Evolutionary conservation across 108 stramenopile genomes (phyloP).

Genomic region (Cylindrotheca closterium): DNA sequence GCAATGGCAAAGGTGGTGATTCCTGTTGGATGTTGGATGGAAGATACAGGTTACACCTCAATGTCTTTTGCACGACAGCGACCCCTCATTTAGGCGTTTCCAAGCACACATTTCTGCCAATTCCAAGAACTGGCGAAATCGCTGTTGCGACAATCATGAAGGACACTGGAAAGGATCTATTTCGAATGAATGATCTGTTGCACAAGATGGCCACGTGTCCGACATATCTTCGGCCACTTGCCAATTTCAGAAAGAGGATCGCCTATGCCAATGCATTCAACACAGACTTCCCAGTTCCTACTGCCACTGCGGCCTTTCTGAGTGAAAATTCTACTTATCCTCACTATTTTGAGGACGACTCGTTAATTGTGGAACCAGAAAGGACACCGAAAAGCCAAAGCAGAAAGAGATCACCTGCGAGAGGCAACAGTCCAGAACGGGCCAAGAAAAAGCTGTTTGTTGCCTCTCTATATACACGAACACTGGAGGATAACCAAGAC

Average conservation of each 20-base stretch:
- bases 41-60: slow-evolving; percentile 48
- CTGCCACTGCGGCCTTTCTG: slow-evolving; percentile 80
- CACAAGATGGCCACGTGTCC: slow-evolving; percentile 40
- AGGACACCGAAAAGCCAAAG: not conserved
- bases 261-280: slow-evolving; percentile 89
- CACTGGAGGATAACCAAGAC: not conserved
- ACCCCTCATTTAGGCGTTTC: slow-evolving; percentile 83
- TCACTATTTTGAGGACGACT: slow-evolving; percentile 37
- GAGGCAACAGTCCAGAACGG: not conserved
- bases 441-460: slow-evolving; percentile 8
- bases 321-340: slow-evolving; percentile 52
- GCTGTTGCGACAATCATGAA: slow-evolving; percentile 63
- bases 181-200: slow-evolving; percentile 43
- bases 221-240: slow-evolving; percentile 57
- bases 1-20: not conserved
- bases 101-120: slow-evolving; percentile 69
- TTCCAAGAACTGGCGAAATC: slow-evolving; percentile 71
- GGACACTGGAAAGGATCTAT: slow-evolving; percentile 61
- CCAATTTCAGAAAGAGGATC: slow-evolving; percentile 65
- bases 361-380: slow-evolving; percentile 8
- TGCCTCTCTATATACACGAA: slow-evolving; percentile 34
- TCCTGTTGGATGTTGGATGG: slow-evolving; percentile 35
- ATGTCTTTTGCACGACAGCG: slow-evolving; percentile 85
- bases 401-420: not conserved
- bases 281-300: slow-evolving; percentile 88